These are phyloP conservation scores for Silene vulgaris DNA, from an alignment of 179 eudicot genomes.

Conservation along the genomic window DNA sequence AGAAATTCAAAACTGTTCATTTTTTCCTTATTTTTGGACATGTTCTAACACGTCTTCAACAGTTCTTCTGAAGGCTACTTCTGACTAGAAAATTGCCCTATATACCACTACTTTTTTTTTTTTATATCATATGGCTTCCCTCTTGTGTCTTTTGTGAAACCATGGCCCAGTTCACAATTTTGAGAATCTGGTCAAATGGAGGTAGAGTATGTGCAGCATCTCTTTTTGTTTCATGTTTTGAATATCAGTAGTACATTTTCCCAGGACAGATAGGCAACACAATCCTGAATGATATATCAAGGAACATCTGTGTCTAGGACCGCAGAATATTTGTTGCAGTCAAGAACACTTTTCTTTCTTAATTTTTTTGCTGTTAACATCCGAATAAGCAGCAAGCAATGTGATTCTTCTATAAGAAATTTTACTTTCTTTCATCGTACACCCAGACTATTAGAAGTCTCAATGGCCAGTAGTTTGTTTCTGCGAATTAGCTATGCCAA, in stretches of 20 bases:
- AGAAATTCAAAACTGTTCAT: too few relatives aligned
- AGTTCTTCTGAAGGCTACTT: not conserved
- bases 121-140: not conserved
- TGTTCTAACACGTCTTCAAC: not conserved
- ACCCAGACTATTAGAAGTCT: not conserved
- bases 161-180: not conserved
- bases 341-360: not conserved
- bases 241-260: not conserved
- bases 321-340: not conserved
- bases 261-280: not conserved
- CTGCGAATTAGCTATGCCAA: not conserved
- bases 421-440: constrained; percentile 5
- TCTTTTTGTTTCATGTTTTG: not conserved
- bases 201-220: constrained; percentile 6
- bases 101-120: not conserved
- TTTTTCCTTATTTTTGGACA: not conserved
- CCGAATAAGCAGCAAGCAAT: not conserved
- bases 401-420: not conserved
- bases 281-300: not conserved
- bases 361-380: not conserved
- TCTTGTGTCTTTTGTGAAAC: not conserved
- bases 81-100: not conserved
- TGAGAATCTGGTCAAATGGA: not conserved
- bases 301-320: not conserved
- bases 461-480: not conserved